Conservation (phyloP, 2,329 filamentous ascomycete species). For the Ceratocystis albifundus region DNA sequence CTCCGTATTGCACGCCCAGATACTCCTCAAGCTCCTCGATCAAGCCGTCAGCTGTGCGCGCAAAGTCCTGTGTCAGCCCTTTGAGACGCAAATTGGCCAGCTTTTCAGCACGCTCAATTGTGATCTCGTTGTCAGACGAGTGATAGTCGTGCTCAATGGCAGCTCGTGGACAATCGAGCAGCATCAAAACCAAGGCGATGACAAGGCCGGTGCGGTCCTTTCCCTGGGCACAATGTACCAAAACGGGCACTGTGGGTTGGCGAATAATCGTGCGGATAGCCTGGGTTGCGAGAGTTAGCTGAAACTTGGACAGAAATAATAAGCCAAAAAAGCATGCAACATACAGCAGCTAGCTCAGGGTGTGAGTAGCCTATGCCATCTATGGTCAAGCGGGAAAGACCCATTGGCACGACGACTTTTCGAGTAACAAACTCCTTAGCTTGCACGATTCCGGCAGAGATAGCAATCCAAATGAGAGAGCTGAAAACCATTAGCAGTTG, state of each 20-base stretch:
- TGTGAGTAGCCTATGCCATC: slow-evolving; percentile 59
- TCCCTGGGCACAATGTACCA: slow-evolving; percentile 80
- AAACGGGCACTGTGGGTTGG: slow-evolving; percentile 41
- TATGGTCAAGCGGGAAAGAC: slow-evolving; percentile 57
- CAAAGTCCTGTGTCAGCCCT: slow-evolving; percentile 64
- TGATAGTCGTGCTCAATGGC: slow-evolving; percentile 63
- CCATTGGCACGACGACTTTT: slow-evolving; percentile 60
- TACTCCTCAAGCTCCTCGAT: slow-evolving; percentile 47
- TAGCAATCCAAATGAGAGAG: slow-evolving; percentile 41
- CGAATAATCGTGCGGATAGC: slow-evolving; percentile 3
- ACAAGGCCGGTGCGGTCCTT: slow-evolving; percentile 69
- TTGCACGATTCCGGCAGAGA: slow-evolving; percentile 54
- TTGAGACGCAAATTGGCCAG: slow-evolving; percentile 57
- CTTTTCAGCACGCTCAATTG: slow-evolving; percentile 49
- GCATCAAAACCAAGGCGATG: slow-evolving; percentile 54
- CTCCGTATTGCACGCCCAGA: slow-evolving; percentile 51
- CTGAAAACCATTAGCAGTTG: slow-evolving; percentile 36
- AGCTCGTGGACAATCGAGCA: slow-evolving; percentile 44
- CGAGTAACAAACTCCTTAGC: slow-evolving; percentile 59
- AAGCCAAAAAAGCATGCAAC: background rate
- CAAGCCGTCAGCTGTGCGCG: slow-evolving; percentile 52
- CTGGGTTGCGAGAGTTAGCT: background rate
- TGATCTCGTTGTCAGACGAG: slow-evolving; percentile 49
- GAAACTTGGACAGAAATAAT: no score
- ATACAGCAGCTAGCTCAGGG: slow-evolving; percentile 44